Percentiles rank a stretch among this genome's conserved stretches.
Conservation (phyloP, 2,329 filamentous ascomycete genomes). For the Sporothrix pseudoabietina region DNA sequence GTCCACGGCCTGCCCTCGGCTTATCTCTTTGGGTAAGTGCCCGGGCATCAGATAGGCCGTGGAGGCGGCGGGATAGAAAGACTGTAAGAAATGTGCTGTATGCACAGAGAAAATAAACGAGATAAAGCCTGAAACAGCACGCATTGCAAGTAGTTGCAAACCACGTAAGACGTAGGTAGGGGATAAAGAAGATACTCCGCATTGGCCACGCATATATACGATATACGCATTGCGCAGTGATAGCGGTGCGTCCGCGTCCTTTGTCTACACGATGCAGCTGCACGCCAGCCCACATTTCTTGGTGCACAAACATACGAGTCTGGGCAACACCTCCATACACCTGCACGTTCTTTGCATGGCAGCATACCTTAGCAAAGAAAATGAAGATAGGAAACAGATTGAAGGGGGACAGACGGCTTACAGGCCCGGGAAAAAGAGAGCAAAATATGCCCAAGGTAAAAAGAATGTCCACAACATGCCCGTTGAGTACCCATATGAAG, state of each 20-base stretch:
- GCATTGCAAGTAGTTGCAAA: background rate
- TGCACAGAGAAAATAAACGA: background rate
- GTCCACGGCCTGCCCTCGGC: background rate
- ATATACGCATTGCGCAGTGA: slow-evolving; percentile 19
- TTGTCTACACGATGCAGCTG: background rate
- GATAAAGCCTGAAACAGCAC: background rate
- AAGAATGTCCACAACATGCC: background rate
- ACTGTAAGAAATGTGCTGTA: background rate
- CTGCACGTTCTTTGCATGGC: background rate
- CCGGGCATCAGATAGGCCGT: background rate
- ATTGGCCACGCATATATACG: slow-evolving; percentile 19
- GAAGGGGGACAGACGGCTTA: background rate
- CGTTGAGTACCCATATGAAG: background rate
- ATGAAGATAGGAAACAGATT: background rate
- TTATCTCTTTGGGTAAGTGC: background rate
- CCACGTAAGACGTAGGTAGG: background rate
- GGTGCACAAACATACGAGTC: background rate
- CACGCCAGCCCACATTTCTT: background rate
- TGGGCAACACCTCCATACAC: background rate
- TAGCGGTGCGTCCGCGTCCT: background rate
- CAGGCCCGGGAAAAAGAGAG: background rate
- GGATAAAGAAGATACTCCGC: background rate
- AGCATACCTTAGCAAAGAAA: no score
- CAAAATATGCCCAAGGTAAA: background rate
- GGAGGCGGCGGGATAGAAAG: background rate